Base-by-base conservation (phyloP, 169 alveolate species). In the Neospora caninum region DNA sequence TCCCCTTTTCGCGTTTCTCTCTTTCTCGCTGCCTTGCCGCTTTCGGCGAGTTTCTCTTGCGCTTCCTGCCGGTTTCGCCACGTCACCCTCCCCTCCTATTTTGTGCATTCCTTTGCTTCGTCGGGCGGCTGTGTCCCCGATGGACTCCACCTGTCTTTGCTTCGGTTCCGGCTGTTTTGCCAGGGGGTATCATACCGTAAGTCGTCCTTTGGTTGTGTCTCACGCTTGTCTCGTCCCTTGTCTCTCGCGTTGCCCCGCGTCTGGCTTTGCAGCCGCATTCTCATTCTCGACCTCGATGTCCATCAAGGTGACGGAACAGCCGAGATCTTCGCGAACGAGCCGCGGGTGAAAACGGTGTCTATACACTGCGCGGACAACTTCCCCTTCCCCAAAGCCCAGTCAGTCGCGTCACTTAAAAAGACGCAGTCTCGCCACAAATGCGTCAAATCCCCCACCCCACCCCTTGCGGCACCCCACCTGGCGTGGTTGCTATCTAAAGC, bases 221-320 rank as follows among this genome's bases (percentile, higher is more conserved):
- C 73, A 64, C 34, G 73, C 31, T 29, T 64, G 31, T 64, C n/a
- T 6, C 73, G n/a, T 64, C 73, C 31, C 34, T 27, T 22, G 4
- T 22, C 73, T 64, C 7, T 29, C 7, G 7, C 31, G 16, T 64
- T 22, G 31, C 73, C 58, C 58, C 58, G 58, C 7, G n/a, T 7
- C n/a, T 64, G 73, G 73, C 31, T 38, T 34, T 82, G 42, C 94
- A 58, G 80, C 91, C 70, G 92, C 67, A 78, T 82, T 31, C 84
- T 95, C 45, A 92, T 95, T n/a, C 86, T 95, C 43, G 97, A 95
- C 84, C 88, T 95, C 38, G 95, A 94, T 88, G 97, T 95, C 6
- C 96, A 95, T 80, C 96, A 95, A 89, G 96, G 95, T 20, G 96
- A 95, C 86, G 97, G 97, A 6, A 95, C 97, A 13, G 97, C 96